Evolutionary conservation across 495 filamentous ascomycete genomes (phyloP), one percentile per base, ranked within the genome.

Genomic region (Neurospora sublineolata): DNA sequence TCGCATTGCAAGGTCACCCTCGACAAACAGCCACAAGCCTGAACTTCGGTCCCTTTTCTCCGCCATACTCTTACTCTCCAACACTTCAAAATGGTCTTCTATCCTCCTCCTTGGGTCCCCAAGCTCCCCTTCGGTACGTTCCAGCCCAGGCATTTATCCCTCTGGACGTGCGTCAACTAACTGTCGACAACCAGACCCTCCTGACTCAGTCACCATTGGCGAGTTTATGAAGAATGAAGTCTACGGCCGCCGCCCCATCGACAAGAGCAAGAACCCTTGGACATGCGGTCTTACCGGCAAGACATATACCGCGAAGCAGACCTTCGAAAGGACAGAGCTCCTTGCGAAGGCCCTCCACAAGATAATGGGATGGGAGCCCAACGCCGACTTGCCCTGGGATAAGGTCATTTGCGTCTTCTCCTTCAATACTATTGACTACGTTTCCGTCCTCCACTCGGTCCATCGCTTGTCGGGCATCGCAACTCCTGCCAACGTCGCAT

Each of bases 401-500:
- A 97, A 95, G 81, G 89, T 93, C 30, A 75, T 93, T 67, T 89
- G 86, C 12, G 81, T 94, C 12, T 97, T 92, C 80, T 90, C 89
- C 41, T 74, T 94, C 70, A 97, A 97, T 75, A 93, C 93, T 33
- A 89, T 97, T 72, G 94, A 97, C 79, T 92, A 90, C 64, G 72
- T 95, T 67, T 86, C 93, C 12, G 83, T 94, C 12, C 85, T 87
- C 18, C 94, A 91, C 86, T 91, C 92, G 1, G 84, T 90, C 18
- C 93, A 97, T 77, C 85, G 89, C 38, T 80, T 97, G 4, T 89
- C 88, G 3, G 94, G 93, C 69, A 86, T 97, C 46, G 85, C 87
- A 6, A 90, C 89, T 0, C 92, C 93, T 0, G 93, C 92, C 36
- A 97, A 95, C 78, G 93, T 94, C 12, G 89, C 91, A 12, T 97